Conservation (phyloP, 2,329 filamentous ascomycete species). For the Aphanoascus verrucosus region DNA sequence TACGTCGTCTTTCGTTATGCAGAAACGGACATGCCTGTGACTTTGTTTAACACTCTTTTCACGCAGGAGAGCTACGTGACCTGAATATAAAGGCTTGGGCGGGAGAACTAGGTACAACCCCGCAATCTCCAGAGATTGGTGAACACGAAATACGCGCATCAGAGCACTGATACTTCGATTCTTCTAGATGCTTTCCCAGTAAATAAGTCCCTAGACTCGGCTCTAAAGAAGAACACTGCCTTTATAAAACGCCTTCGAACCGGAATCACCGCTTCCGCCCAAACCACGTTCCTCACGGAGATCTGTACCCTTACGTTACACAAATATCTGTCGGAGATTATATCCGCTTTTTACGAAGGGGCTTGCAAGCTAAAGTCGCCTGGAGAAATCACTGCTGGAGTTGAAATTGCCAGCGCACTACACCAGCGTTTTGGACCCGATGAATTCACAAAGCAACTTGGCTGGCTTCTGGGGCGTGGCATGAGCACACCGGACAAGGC, state of each 20-base stretch:
- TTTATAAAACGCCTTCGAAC: slow-evolving; percentile 95
- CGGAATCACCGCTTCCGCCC: slow-evolving; percentile 67
- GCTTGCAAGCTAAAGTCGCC: slow-evolving; percentile 83
- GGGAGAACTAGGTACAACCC: slow-evolving; percentile 63
- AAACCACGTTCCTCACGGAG: slow-evolving; percentile 77
- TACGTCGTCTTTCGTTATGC: slow-evolving; percentile 21
- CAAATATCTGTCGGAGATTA: slow-evolving; percentile 95
- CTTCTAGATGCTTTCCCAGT: slow-evolving; percentile 63
- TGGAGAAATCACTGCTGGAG: slow-evolving; percentile 80
- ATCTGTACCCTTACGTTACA: slow-evolving; percentile 82
- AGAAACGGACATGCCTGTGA: not conserved
- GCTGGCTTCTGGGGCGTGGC: slow-evolving; percentile 84
- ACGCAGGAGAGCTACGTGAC: slow-evolving; percentile 73
- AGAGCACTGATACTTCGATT: slow-evolving; percentile 18
- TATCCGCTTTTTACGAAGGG: slow-evolving; percentile 89
- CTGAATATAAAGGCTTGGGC: slow-evolving; percentile 82
- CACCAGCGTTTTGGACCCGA: slow-evolving; percentile 86
- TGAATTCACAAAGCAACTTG: slow-evolving; percentile 84
- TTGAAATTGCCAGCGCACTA: slow-evolving; percentile 88
- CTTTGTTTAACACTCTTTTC: slow-evolving; percentile 4
- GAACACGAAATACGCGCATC: slow-evolving; percentile 1
- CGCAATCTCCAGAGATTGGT: slow-evolving; percentile 1
- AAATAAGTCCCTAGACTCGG: slow-evolving; percentile 75
- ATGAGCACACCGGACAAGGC: slow-evolving; percentile 84
- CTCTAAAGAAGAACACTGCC: slow-evolving; percentile 93